Evolutionary conservation across 78 protist genomes (phyloP).

Genomic region (Dictyostelium purpureum): DNA sequence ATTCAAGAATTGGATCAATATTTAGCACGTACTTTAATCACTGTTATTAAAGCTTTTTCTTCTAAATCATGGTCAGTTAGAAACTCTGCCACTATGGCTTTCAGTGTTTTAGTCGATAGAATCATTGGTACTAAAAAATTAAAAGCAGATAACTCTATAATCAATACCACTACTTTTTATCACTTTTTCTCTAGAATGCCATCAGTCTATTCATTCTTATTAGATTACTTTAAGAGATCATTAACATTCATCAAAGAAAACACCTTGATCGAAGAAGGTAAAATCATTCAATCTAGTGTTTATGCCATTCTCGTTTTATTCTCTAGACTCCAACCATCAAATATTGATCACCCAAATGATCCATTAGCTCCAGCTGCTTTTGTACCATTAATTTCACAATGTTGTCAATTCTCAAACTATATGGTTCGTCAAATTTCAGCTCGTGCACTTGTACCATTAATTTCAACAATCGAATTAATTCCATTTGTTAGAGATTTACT

Average conservation of each 20-base stretch:
- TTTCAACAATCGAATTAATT: conserved; percentile 55
- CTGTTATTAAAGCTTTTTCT: conserved; percentile 57
- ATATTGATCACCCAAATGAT: conserved; percentile 66
- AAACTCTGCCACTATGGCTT: conserved; percentile 82
- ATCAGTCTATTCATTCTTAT: conserved; percentile 67
- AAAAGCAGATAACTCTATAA: conserved; percentile 24
- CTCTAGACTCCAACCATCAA: conserved; percentile 67
- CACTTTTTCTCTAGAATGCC: conserved; percentile 76
- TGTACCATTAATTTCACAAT: conserved; percentile 60
- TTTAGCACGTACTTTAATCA: conserved; percentile 26
- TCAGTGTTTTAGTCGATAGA: conserved; percentile 72
- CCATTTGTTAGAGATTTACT: conserved; percentile 19
- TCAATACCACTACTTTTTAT: conserved; percentile 67
- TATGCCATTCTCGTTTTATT: conserved; percentile 67
- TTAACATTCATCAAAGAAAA: neutral
- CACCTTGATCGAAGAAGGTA: neutral
- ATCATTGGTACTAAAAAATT: conserved; percentile 58
- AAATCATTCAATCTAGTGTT: conserved; percentile 42
- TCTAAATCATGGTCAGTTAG: conserved; percentile 75
- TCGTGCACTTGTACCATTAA: conserved; percentile 71
- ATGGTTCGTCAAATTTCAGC: conserved; percentile 82
- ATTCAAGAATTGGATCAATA: conserved; percentile 65
- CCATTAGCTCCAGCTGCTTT: conserved; percentile 57
- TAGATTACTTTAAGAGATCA: conserved; percentile 37
- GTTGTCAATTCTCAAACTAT: conserved; percentile 73